Base-by-base conservation (phyloP, 2,329 filamentous ascomycete genomes). In the Phyllosticta citrichinensis region DNA sequence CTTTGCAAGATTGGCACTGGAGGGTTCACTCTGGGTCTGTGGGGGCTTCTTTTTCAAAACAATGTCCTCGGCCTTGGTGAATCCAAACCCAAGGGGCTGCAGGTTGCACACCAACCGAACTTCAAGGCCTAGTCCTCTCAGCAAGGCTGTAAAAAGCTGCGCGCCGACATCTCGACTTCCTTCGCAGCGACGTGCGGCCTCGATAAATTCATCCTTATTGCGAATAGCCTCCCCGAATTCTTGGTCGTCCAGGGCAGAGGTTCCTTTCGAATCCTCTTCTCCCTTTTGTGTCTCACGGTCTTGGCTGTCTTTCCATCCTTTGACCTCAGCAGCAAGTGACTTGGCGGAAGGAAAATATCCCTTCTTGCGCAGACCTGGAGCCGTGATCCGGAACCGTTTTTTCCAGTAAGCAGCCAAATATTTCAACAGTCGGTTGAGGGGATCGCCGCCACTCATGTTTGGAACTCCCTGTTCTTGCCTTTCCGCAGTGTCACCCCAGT, bases 151-250 rank as follows among this genome's bases (percentile, higher is more conserved):
- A 65, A 97, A 97, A 0, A 99, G 80, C 69, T 97, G 92, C 0
- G 89, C 87, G 0, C 91, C 92, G 2, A 94, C 81, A 72, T 97
- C 94, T 64, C 92, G 83, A 63, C 91, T 97, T 0, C 94, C 94
- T 63, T 85, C 79, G 67, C 89, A 90, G 33, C 77, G 76, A 64
- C 83, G 83, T 1, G 93, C 93, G 56, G 81, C 78, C 22, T 81
- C 75, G 40, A 87, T 83, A 63, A 97, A 92, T 4, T 85, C 84
- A 0, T 85, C 78, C 0, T 92, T 68, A 58, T 78, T 77, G n/a
- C 76, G 74, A 2, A 97, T 83, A 12, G 83, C 81, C 74, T 97
- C 94, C 0, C 93, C 93, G 69, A 93, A 91, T 5, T 76, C 77
- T 54, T 83, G 79, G 0, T 80, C 73, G 65, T 94, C 81, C 61